Evolutionary conservation across 169 alveolate genomes (phyloP).

Genomic region (Plasmodium blacklocki): DNA sequence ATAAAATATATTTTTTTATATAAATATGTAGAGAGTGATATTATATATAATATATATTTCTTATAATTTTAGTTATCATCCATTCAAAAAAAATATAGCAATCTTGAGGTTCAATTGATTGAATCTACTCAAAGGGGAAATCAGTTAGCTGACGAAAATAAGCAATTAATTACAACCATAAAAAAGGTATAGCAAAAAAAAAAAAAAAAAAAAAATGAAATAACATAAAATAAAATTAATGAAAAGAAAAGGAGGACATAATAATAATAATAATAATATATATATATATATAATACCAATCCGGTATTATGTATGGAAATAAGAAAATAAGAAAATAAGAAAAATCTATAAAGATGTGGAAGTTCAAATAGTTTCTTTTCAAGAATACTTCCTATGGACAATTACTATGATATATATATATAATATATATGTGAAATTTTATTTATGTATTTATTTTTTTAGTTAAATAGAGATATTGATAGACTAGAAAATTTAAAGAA

Average conservation of each 20-base stretch:
- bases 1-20: background rate
- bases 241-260: background rate
- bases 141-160: constrained; percentile 89
- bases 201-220: background rate
- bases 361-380: too few species aligned
- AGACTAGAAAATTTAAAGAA: constrained; percentile 87
- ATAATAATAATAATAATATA: background rate
- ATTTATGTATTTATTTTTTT: constrained; percentile 15
- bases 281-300: background rate
- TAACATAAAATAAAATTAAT: background rate
- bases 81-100: constrained; percentile 88
- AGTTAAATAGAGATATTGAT: constrained; percentile 87
- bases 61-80: constrained; percentile 78
- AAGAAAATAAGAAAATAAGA: background rate
- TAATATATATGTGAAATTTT: background rate
- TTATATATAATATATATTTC: too few species aligned
- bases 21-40: background rate
- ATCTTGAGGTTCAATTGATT: constrained; percentile 88
- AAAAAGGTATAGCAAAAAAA: constrained; percentile 76
- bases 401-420: background rate
- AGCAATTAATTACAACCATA: constrained; percentile 84
- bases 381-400: background rate
- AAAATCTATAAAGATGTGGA: constrained; percentile 13
- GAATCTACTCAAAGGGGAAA: constrained; percentile 90
- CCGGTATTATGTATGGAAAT: background rate